Evolutionary conservation across 1,284 basidiomycete species (phyloP).

Genomic region (Phlebopus sp.): DNA sequence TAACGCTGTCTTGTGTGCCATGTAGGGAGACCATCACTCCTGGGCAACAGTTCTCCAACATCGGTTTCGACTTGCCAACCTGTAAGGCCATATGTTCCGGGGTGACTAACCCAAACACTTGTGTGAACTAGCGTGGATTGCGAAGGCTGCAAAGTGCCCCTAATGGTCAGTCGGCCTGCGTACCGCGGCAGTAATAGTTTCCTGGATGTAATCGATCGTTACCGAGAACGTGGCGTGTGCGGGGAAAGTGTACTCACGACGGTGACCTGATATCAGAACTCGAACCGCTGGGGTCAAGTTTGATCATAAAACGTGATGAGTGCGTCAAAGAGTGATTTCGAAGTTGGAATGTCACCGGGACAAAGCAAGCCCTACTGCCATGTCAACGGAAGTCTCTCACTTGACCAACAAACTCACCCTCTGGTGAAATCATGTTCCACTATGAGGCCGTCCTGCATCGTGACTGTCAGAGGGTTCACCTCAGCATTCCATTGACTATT

Average conservation of each 20-base stretch:
- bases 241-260: conserved; percentile 36
- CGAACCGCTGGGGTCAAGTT: conserved; percentile 29
- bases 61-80: conserved; percentile 67
- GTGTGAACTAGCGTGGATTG: conserved; percentile 42
- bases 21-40: conserved; percentile 8
- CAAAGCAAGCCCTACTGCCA: conserved; percentile 49
- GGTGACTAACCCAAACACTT: conserved; percentile 55
- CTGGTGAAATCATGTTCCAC: conserved; percentile 62
- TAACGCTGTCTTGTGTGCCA: conserved; percentile 48
- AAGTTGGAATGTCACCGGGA: conserved; percentile 56
- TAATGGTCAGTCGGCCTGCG: conserved; percentile 57
- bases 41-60: conserved; percentile 41
- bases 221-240: background rate
- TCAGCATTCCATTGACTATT: conserved; percentile 76
- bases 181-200: conserved; percentile 51
- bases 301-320: conserved; percentile 51
- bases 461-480: conserved; percentile 67
- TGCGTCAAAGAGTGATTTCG: conserved; percentile 70
- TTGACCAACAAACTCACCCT: conserved; percentile 46
- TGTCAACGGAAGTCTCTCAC: conserved; percentile 10
- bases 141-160: conserved; percentile 52
- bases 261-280: conserved; percentile 25
- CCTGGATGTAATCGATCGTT: conserved; percentile 27
- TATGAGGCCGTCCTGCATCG: conserved; percentile 38
- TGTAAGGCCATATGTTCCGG: conserved; percentile 63